These are phyloP conservation scores for Plasmodium cynomolgi DNA, from an alignment of 169 alveolate species.

Conservation along the genomic window DNA sequence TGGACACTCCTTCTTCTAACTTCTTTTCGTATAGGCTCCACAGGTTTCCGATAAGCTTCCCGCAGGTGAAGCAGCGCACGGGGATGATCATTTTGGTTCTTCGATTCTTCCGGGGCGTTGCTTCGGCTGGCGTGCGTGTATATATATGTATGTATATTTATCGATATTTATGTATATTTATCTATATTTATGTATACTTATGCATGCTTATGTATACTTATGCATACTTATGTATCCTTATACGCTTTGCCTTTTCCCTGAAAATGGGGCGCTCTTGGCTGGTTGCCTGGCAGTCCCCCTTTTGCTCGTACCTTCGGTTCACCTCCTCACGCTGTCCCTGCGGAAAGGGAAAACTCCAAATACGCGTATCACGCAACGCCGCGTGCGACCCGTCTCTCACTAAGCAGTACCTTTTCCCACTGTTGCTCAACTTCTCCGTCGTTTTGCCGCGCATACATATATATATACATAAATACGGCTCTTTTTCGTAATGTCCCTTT, in stretches of 20 bases:
- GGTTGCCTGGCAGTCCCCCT: background rate
- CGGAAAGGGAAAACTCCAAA: background rate
- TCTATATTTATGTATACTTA: no score
- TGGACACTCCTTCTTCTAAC: conserved; percentile 91
- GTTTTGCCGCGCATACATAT: background rate
- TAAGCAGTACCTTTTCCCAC: background rate
- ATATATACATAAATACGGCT: background rate
- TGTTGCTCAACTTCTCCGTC: background rate
- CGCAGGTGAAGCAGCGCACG: conserved; percentile 99
- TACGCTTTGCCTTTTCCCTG: background rate
- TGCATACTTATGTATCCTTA: no score
- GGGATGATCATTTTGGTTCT: conserved; percentile 96
- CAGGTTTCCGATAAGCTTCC: conserved; percentile 98
- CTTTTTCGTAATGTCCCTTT: background rate
- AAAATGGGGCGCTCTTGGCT: background rate
- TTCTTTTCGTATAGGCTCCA: conserved; percentile 96
- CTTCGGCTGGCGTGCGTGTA: background rate
- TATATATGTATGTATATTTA: no score
- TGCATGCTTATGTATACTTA: no score
- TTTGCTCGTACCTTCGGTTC: background rate
- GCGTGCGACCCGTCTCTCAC: background rate
- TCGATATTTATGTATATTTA: no score
- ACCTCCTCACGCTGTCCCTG: background rate
- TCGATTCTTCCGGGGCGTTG: background rate
- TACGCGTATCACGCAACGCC: background rate